Conservation (phyloP, 2,329 filamentous ascomycete species). For the Trichophyton schoenleinii region DNA sequence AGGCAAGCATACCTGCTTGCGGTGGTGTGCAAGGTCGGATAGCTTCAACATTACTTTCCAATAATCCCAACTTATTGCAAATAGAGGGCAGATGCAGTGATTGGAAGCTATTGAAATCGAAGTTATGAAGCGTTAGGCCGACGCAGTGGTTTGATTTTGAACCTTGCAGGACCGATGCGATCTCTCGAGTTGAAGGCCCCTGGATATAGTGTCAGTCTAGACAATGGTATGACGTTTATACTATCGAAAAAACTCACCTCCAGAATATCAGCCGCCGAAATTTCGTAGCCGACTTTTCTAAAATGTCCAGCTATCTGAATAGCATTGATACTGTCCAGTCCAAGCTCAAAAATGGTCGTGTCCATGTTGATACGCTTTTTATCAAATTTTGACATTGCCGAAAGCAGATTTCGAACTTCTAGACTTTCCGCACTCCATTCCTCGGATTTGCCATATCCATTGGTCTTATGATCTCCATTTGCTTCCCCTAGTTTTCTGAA, state of each 20-base stretch:
- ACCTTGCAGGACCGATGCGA: constrained; percentile 32
- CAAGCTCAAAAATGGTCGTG: constrained; percentile 75
- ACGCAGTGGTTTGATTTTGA: constrained; percentile 17
- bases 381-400: constrained; percentile 44
- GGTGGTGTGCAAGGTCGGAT: constrained; percentile 67
- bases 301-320: constrained; percentile 61
- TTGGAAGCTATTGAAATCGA: constrained; percentile 44
- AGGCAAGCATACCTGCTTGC: constrained; percentile 66
- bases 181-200: constrained; percentile 26
- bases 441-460: not conserved
- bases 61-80: constrained; percentile 21
- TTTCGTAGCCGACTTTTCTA: constrained; percentile 43
- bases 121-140: constrained; percentile 11
- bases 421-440: constrained; percentile 43
- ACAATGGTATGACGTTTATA: not conserved
- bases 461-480: constrained; percentile 7
- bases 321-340: constrained; percentile 81
- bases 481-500: constrained; percentile 9
- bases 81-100: constrained; percentile 27
- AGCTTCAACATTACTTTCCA: constrained; percentile 36
- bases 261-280: constrained; percentile 63
- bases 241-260: constrained; percentile 33
- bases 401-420: constrained; percentile 44
- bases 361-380: constrained; percentile 41
- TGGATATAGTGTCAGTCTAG: constrained; percentile 9